A percentile compares a stretch with the other conserved stretches of the same genome.
Evolutionary conservation across 805 yeast genomes (phyloP).

Genomic region (Candida lessepsii): DNA sequence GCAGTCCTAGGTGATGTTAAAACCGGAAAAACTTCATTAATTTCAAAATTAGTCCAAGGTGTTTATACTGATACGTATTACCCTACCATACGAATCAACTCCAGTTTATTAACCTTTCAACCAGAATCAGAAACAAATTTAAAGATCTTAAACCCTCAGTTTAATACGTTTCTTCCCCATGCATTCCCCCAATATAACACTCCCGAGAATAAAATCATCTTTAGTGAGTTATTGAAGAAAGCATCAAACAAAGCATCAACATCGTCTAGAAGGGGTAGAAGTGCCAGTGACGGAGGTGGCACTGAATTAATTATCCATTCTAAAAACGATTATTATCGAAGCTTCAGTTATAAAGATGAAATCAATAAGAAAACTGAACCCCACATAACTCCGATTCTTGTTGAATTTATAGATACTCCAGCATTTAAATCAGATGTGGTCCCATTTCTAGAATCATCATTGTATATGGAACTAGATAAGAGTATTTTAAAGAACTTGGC

Average conservation of each 20-base stretch:
- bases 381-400: conserved; percentile 53
- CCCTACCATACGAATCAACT: conserved; percentile 64
- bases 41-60: conserved; percentile 47
- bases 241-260: conserved; percentile 5
- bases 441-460: conserved; percentile 72
- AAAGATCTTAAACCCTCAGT: conserved; percentile 7
- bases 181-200: neutral
- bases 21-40: conserved; percentile 60
- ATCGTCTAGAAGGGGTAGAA: conserved; percentile 10
- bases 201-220: conserved; percentile 15
- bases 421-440: conserved; percentile 66
- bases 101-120: conserved; percentile 54
- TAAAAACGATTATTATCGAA: conserved; percentile 11
- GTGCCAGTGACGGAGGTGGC: conserved; percentile 29
- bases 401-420: conserved; percentile 76
- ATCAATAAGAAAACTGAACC: neutral
- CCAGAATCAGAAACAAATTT: conserved; percentile 32
- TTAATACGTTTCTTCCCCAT: neutral
- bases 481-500: conserved; percentile 62
- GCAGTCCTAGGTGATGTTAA: conserved; percentile 61
- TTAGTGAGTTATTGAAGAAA: conserved; percentile 29
- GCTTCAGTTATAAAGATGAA: conserved; percentile 11
- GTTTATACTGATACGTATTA: conserved; percentile 66
- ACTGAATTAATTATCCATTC: conserved; percentile 18
- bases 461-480: conserved; percentile 59